Percentiles rank a stretch among this genome's conserved stretches.
Evolutionary conservation across 148 eudicot genomes (phyloP).

Genomic region (Chenopodium suecicum): DNA sequence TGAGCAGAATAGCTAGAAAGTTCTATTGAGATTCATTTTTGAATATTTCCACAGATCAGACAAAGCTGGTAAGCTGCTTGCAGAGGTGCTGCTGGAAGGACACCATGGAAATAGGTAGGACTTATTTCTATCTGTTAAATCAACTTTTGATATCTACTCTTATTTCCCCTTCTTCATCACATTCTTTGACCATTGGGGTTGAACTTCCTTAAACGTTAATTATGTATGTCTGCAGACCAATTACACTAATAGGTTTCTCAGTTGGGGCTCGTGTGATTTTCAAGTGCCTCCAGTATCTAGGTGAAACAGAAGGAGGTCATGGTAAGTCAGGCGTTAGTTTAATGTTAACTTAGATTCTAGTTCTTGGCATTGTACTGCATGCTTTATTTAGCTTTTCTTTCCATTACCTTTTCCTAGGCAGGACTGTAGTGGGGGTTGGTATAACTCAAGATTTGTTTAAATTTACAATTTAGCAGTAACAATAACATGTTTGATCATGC

Average conservation of each 20-base stretch:
- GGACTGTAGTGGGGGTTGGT: no score
- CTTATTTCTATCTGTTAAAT: not conserved
- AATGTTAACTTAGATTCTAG: no score
- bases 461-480: not conserved
- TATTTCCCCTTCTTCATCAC: not conserved
- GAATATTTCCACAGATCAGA: constrained; percentile 54
- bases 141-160: not conserved
- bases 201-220: not conserved
- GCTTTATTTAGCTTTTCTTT: no score
- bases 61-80: constrained; percentile 87
- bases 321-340: constrained; percentile 34
- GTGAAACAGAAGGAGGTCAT: constrained; percentile 49
- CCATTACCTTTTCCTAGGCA: no score
- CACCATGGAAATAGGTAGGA: constrained; percentile 79
- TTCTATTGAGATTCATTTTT: not conserved
- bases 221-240: constrained; percentile 55
- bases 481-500: constrained; percentile 15
- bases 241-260: constrained; percentile 82
- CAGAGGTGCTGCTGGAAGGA: constrained; percentile 76
- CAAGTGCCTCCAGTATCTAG: constrained; percentile 71
- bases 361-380: no score
- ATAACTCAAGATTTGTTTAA: no score
- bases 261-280: constrained; percentile 82
- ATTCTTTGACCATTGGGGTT: not conserved
- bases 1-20: not conserved